Percentiles rank a stretch among this genome's conserved stretches.
Conservation (phyloP, 176 grass and related monocot genomes). For the Secale cereale region DNA sequence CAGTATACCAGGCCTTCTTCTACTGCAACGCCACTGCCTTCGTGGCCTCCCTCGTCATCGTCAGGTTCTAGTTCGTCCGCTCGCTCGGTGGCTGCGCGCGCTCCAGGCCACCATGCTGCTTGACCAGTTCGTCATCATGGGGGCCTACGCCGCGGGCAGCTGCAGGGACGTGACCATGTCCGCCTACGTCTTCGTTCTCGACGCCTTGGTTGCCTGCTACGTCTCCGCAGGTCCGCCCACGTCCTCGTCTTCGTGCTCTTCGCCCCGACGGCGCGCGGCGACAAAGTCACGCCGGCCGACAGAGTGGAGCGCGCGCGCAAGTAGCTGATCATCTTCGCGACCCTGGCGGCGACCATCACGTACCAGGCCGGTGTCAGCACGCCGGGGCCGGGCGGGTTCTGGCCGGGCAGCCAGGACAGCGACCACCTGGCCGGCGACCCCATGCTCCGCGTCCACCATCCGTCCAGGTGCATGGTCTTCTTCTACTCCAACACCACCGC, state of each 20-base stretch:
- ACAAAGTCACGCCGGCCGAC: background rate
- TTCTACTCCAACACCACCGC: constrained; percentile 56
- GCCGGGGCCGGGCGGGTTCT: constrained; percentile 43
- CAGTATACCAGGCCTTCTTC: constrained; percentile 35
- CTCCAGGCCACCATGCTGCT: constrained; percentile 48
- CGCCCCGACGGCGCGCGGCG: background rate
- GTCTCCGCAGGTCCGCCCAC: constrained; percentile 31
- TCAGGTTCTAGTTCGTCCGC: constrained; percentile 37
- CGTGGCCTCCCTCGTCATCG: constrained; percentile 40
- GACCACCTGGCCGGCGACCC: constrained; percentile 28
- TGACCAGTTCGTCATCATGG: constrained; percentile 36
- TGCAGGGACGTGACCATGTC: constrained; percentile 40
- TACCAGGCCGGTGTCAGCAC: constrained; percentile 40
- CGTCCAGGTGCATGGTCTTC: constrained; percentile 32
- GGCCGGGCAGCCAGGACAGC: background rate
- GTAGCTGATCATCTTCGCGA: constrained; percentile 37
- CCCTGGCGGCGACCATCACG: constrained; percentile 20
- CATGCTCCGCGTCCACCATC: constrained; percentile 9
- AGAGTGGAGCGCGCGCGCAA: constrained; percentile 17
- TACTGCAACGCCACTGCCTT: constrained; percentile 46
- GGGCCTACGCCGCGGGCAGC: constrained; percentile 41
- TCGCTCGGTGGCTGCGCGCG: constrained; percentile 35
- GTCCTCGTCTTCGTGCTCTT: constrained; percentile 18
- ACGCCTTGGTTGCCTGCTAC: constrained; percentile 12
- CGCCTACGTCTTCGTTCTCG: constrained; percentile 16